Evolutionary conservation across 345 rosid genomes (phyloP), one percentile per base, ranked within the genome.

Genomic region (Combretum micranthum): DNA sequence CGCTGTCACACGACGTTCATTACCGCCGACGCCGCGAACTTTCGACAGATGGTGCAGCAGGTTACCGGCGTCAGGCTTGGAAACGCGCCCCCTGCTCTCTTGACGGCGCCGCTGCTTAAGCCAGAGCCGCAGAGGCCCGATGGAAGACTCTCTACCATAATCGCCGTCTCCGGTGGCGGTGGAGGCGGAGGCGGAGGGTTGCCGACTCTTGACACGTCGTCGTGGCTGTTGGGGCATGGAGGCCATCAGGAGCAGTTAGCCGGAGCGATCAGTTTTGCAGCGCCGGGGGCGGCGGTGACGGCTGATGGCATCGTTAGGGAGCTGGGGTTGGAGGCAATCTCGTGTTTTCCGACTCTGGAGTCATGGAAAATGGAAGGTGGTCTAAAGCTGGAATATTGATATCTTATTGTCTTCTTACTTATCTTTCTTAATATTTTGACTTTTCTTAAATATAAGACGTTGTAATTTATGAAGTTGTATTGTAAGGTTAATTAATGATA

Each of bases 31-130:
- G 82, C 86, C 44, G 84, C 87, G 0, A 83, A 85, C 39, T 88
- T 88, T 60, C 72, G 96, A 13, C 88, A 82, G 80, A 77, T 85
- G 90, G 96, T 88, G 72, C 96, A 88, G 64, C 96, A 83, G 75
- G 84, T 88, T n/a, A 88, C 96, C 17, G 93, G 96, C 2, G 79
- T 79, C 20, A 66, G 70, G 57, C 68, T 70, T 60, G 56, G 65
- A 2, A 60, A 50, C 66, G 20, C 72, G 18, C 64, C 50, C 53
- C 25, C 17, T 11, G 21, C 46, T 17, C 11, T 58, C 23, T 5
- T 71, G 0, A 26, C 49, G 44, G 37, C 69, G 43, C 71, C 76
- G 14, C 44, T 75, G 17, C 46, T 77, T 57, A 87, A 73, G 73
- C 86, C 93, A 44, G 84, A 81, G 67, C 79, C 88, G 3, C 78